phyloP scores from a whole-genome alignment of 1,284 basidiomycete species.

The Microbotryum violaceum region DNA sequence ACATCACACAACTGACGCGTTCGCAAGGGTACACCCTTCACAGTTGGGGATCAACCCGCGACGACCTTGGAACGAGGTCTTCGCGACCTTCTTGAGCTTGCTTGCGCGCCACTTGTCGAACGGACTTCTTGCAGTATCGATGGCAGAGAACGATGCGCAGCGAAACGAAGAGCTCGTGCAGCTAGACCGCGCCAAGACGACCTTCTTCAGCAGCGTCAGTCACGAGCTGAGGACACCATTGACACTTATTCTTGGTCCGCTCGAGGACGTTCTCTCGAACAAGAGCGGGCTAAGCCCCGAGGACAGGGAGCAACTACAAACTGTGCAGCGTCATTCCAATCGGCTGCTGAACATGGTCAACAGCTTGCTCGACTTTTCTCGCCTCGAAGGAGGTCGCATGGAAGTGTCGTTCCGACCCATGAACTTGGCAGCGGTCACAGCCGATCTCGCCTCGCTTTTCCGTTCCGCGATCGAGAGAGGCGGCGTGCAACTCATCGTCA shows the following conservation, averaged over 20 bases:
- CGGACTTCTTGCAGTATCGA: slow-evolving; percentile 26
- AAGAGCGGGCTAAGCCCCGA: not conserved
- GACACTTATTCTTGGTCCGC: slow-evolving; percentile 38
- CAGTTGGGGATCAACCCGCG: no score
- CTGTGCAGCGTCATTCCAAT: not conserved
- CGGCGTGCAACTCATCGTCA: slow-evolving; percentile 34
- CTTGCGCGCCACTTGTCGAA: slow-evolving; percentile 21
- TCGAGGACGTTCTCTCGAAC: not conserved
- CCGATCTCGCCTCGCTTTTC: not conserved
- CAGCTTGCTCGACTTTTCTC: not conserved
- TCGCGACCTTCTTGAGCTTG: slow-evolving; percentile 21
- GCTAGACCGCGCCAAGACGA: slow-evolving; percentile 42
- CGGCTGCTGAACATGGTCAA: not conserved
- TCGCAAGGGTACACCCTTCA: no score
- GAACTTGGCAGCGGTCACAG: not conserved
- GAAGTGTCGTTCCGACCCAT: not conserved
- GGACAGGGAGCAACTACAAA: slow-evolving; percentile 16
- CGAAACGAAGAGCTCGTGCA: slow-evolving; percentile 43
- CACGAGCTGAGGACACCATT: slow-evolving; percentile 45
- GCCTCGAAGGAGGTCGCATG: not conserved
- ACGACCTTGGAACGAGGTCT: not conserved
- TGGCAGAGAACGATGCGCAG: slow-evolving; percentile 40
- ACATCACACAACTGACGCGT: no score
- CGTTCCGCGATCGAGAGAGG: not conserved
- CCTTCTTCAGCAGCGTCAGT: slow-evolving; percentile 38